Percentiles rank a stretch among this genome's conserved stretches.
These are phyloP conservation scores for Mycena floridula DNA, from an alignment of 768 basidiomycete genomes.

Conservation along the genomic window DNA sequence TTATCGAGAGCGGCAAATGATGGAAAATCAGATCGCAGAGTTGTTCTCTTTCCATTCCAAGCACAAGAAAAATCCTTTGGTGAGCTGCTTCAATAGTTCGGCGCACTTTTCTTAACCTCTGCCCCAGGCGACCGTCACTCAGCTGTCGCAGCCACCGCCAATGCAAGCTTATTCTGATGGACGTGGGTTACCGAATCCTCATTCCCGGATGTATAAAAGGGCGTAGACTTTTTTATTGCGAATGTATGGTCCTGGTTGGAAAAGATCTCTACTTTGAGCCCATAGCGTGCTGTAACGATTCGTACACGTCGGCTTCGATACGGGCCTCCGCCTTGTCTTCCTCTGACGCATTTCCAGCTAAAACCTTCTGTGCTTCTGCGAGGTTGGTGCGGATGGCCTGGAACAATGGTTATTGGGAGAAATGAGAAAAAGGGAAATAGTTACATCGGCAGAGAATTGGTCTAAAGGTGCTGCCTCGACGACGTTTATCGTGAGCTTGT, in stretches of 20 bases:
- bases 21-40: conserved; percentile 70
- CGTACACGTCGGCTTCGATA: conserved; percentile 95
- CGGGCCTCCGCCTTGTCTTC: conserved; percentile 90
- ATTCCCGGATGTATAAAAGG: no score
- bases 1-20: conserved; percentile 55
- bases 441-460: conserved; percentile 84
- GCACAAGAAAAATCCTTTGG: conserved; percentile 39
- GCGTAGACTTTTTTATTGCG: no score
- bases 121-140: no score
- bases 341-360: conserved; percentile 80
- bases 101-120: no score
- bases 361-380: conserved; percentile 80
- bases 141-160: no score
- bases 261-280: conserved; percentile 30
- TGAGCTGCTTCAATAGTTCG: background rate
- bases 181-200: no score
- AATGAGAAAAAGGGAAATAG: conserved; percentile 14
- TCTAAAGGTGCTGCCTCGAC: conserved; percentile 94
- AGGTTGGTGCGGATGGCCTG: conserved; percentile 90
- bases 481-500: conserved; percentile 93
- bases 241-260: no score
- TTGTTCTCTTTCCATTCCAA: conserved; percentile 68
- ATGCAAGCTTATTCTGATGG: no score
- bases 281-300: conserved; percentile 87
- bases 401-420: conserved; percentile 4